Base-by-base conservation (phyloP, 2,329 filamentous ascomycete species). In the Blastomyces gilchristii region DNA sequence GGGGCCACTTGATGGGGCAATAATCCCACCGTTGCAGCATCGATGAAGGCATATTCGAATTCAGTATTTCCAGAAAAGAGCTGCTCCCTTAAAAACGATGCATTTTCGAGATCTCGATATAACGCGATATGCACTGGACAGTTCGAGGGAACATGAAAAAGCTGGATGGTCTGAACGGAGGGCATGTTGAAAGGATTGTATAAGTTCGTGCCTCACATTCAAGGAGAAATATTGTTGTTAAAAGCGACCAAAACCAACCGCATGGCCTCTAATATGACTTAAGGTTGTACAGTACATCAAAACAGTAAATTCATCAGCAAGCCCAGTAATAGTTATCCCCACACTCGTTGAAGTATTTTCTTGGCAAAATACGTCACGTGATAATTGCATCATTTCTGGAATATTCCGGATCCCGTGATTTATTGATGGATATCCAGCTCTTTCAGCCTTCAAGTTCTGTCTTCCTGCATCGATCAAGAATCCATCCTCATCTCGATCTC, bases 11-110 rank as follows among this genome's bases (percentile, higher is more conserved):
- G 52, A 25, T 34, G 18, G 18, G 8, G 47, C 16, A 31, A 57
- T 41, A 41, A 39, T 25, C 82, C 65, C 81, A 92, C 87, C 74
- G 89, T 84, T 56, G 84, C 85, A 25, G 91, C 91, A 77, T 99
- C 93, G 57, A 99, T 83, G 68, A 99, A 89, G 43, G 92, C 91
- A 80, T 97, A 97, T 76, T 97, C 91, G 70, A 92, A 97, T 9
- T 87, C 87, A 12, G 84, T 72, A 72, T 97, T 96, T 61, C 90
- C 89, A 6, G 85, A 83, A n/a, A 97, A 81, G 5, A 99, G 84
- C 77, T 97, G 92, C 68, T 87, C 81, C 61, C 91, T 87, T 53
- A 99, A 80, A 71, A 88, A 91, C 0, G 83, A 76, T 12, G 91
- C 83, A 74, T 99, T 99, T 65, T 83, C 74, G 63, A 97, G 84